A percentile compares a stretch with the other conserved stretches of the same genome.
These are phyloP conservation scores for Pyracantha coccinea DNA, from an alignment of 331 rosid genomes.

Conservation along the genomic window DNA sequence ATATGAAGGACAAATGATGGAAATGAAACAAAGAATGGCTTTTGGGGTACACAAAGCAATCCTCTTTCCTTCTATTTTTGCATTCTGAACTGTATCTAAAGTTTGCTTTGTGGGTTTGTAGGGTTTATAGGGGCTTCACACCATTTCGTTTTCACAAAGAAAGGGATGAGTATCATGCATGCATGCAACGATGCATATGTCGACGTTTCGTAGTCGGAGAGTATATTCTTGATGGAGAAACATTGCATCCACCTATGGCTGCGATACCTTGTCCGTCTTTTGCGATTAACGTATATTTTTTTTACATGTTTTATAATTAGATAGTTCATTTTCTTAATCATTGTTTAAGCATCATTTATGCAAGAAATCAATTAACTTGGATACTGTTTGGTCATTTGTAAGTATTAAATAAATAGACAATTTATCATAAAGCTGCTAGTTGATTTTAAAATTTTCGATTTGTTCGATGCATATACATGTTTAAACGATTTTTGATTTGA, in stretches of 20 bases:
- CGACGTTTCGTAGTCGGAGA: not conserved
- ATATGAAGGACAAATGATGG: not conserved
- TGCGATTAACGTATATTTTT: not conserved
- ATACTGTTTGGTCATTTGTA: too few species aligned
- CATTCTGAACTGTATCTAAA: not conserved
- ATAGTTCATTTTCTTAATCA: too few species aligned
- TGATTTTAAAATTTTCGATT: too few species aligned
- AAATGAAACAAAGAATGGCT: conserved; percentile 41
- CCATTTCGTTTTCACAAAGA: conserved; percentile 2
- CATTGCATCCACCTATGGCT: not conserved
- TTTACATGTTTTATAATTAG: too few species aligned
- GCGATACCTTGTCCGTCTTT: not conserved
- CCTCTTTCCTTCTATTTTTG: not conserved
- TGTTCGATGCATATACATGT: too few species aligned
- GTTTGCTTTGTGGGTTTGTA: not conserved
- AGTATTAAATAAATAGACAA: too few species aligned
- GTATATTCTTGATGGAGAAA: not conserved
- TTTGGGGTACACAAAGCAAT: conserved; percentile 45
- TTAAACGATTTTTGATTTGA: too few species aligned
- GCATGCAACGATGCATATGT: not conserved
- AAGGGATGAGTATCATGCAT: conserved; percentile 4
- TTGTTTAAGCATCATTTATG: too few species aligned
- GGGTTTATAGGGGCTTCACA: not conserved
- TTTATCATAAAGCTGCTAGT: too few species aligned
- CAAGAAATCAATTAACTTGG: too few species aligned